Evolutionary conservation across 768 basidiomycete genomes (phyloP), one percentile per base, ranked within the genome.

Genomic region (Amanita muscaria): DNA sequence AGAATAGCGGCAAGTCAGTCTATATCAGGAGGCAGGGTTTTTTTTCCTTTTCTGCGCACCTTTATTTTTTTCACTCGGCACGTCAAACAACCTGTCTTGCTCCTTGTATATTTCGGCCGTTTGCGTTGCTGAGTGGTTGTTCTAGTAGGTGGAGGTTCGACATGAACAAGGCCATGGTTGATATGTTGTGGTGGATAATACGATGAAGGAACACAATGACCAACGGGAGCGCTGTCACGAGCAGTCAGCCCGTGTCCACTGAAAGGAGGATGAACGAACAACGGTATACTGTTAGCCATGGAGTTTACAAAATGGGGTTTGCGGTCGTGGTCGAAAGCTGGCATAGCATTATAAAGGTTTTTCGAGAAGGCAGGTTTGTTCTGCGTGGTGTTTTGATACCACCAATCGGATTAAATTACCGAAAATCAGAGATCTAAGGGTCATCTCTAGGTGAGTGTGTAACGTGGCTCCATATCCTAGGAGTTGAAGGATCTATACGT

Each of bases 41-140:
- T 31, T 40, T 36, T 19, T n/a, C 31, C 15, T 25, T 43, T 27
- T 29, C 44, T 44, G 58, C 73, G 43, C 51, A 87, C 88, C 77
- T 96, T 96, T 57, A 97, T 89, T 73, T 94, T 88, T 73, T 93
- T 92, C 50, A 80, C 77, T 55, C 92, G 77, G 73, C 92, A 97
- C 33, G 88, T 92, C 59, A 94, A 66, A 60, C 92, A 97, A 18
- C 92, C 92, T 1, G 90, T 91, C 68, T 94, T 92, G 64, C 87
- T 89, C 54, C 92, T 77, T 50, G 88, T 90, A 55, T 93, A 93
- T 70, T 96, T 96, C 39, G 88, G 88, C 27, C 88, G 82, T 60
- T 88, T 88, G 48, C 87, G 75, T 55, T 73, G 44, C 22, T 46
- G 70, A 12, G 69, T 56, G 19, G 70, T 48, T 38, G 63, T 64